Base-by-base conservation (phyloP, 305 asterid species). In the Plantago lanceolata region DNA sequence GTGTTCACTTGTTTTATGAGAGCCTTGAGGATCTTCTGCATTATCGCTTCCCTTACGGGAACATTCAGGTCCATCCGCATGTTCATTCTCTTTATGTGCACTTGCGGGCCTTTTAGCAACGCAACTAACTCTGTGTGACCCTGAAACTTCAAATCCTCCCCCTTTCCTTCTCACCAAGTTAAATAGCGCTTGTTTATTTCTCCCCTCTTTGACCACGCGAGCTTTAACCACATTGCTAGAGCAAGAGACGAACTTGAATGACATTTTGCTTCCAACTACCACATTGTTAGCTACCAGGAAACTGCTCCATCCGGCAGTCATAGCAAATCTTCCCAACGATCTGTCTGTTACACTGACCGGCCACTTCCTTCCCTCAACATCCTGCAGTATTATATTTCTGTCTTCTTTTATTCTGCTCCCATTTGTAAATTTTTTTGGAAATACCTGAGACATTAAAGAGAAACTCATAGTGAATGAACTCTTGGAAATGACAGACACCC, bases 221-320 rank as follows among this genome's bases (percentile, higher is more conserved):
- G 48, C 48, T 57, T 57, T 24, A 14, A 57, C n/a, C 18, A 57
- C n/a, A 8, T 57, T 17, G 62, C 31, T 13, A n/a, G 62, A 57
- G 35, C 21, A 12, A 43, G 28, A 16, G n/a, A 54, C 29, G 26
- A 43, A 65, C 54, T 65, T 57, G 17, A 65, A 54, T 33, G 20
- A 65, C 29, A 57, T 52, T 5, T 12, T 15, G 31, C 47, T 40
- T 5, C 69, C 62, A 53, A 24, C 35, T 19, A 19, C 40, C n/a
- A 65, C 59, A 3, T 48, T 26, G 48, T 65, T 65, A 26, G 45
- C 62, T 40, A 28, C 26, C 33, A 57, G 48, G 21, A 65, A 65
- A 6, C 43, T 18, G 2, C 9, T 1, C 62, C 61, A 65, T 19
- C 69, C 69, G 18, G 45, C 21, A 16, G 28, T 57, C 24, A 57